A percentile compares a stretch with the other conserved stretches of the same genome.
These are phyloP conservation scores for Pholiota molesta DNA, from an alignment of 768 basidiomycete genomes.

Conservation along the genomic window DNA sequence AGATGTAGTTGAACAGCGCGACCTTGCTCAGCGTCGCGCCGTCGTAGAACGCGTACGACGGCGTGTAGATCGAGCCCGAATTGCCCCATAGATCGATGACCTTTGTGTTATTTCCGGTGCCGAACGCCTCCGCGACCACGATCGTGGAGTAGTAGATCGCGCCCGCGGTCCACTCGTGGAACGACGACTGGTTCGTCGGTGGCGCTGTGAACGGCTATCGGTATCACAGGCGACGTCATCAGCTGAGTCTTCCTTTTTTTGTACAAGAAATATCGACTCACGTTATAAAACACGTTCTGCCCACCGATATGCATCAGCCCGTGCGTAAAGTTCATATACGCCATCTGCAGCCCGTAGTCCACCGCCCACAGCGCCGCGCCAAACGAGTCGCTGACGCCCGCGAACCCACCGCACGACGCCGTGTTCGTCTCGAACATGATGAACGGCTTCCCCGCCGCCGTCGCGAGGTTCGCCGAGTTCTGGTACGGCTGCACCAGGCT, in stretches of 20 bases:
- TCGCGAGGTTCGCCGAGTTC: conserved; percentile 48
- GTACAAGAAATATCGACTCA: conserved; percentile 36
- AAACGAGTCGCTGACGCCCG: conserved; percentile 63
- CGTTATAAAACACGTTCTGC: conserved; percentile 70
- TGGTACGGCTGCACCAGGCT: conserved; percentile 56
- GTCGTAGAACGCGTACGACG: conserved; percentile 78
- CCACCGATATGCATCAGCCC: conserved; percentile 66
- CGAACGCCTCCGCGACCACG: conserved; percentile 70
- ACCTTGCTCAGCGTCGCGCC: conserved; percentile 61
- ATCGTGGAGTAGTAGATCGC: conserved; percentile 76
- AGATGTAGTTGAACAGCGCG: conserved; percentile 74
- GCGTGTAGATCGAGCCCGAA: conserved; percentile 54
- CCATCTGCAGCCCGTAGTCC: conserved; percentile 68
- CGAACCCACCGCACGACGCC: conserved; percentile 70
- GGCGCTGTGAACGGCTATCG: conserved; percentile 63
- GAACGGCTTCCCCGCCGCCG: conserved; percentile 46
- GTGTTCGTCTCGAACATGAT: conserved; percentile 77
- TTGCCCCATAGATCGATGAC: conserved; percentile 68
- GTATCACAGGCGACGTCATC: conserved; percentile 24
- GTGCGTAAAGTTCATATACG: conserved; percentile 56
- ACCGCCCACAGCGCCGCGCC: conserved; percentile 67
- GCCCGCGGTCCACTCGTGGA: conserved; percentile 74
- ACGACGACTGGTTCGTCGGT: conserved; percentile 55
- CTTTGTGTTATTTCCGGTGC: conserved; percentile 63
- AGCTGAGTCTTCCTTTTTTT: no score